Conservation (phyloP, 2,329 filamentous ascomycete genomes). For the Phaeosphaeriaceae sp. region DNA sequence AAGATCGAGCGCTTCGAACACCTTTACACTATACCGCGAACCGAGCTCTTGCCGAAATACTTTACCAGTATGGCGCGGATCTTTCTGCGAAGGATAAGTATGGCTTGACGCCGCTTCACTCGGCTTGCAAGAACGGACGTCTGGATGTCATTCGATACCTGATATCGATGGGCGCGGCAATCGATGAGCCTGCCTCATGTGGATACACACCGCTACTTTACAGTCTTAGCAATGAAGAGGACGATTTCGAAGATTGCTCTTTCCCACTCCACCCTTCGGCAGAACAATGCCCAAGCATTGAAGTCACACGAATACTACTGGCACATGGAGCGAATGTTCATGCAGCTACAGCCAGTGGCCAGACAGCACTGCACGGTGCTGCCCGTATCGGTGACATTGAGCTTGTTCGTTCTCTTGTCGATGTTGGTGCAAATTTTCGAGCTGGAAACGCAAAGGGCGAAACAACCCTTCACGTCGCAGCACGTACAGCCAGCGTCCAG, state of each 20-base stretch:
- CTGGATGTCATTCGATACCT: constrained; percentile 6
- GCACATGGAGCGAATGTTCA: constrained; percentile 2
- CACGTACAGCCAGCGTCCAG: constrained; percentile 3
- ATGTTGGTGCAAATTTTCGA: constrained; percentile 6
- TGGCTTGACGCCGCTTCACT: constrained; percentile 6
- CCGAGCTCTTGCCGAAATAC: constrained; percentile 2
- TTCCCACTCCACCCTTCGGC: neutral
- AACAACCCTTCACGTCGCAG: constrained; percentile 4
- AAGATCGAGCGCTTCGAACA: constrained; percentile 1
- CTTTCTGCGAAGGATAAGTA: constrained; percentile 6
- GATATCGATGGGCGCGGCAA: constrained; percentile 2
- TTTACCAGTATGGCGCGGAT: constrained; percentile 6
- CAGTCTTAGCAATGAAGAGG: too few species aligned
- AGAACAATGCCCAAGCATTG: neutral
- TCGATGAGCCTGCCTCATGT: constrained; percentile 1
- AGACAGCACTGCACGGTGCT: constrained; percentile 8
- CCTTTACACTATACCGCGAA: constrained; percentile 9
- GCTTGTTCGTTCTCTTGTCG: constrained; percentile 4
- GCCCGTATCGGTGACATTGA: neutral
- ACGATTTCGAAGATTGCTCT: too few species aligned
- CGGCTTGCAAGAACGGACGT: constrained; percentile 3
- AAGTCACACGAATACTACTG: constrained; percentile 2
- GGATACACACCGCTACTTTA: too few species aligned
- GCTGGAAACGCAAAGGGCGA: constrained; percentile 1
- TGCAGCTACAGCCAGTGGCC: neutral